Conservation (phyloP, 1,284 basidiomycete genomes). For the Ustilago tritici region DNA sequence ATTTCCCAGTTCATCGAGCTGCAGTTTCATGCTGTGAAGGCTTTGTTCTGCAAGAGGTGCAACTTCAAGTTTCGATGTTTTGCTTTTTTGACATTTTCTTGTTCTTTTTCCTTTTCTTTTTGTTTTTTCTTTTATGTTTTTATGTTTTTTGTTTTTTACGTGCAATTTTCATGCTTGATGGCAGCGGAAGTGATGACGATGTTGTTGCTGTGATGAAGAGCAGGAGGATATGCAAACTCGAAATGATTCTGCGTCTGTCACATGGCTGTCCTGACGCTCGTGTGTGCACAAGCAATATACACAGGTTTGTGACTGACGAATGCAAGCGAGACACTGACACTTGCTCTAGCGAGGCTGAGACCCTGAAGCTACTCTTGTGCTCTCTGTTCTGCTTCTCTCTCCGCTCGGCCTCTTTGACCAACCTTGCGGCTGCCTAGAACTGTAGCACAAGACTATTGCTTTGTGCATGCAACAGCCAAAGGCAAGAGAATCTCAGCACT, state of each 20-base stretch:
- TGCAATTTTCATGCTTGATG: neutral
- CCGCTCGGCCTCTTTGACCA: slow-evolving; percentile 3
- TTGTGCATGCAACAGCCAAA: neutral
- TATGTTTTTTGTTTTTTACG: neutral
- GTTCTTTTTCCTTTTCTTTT: neutral
- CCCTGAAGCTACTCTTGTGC: slow-evolving; percentile 1
- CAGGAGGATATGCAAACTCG: neutral
- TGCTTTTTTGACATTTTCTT: slow-evolving; percentile 1
- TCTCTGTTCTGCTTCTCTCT: slow-evolving; percentile 5
- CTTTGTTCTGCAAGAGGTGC: neutral
- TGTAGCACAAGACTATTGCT: too few species aligned
- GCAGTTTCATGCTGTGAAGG: neutral
- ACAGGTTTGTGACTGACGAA: neutral
- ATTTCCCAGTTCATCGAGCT: slow-evolving; percentile 6
- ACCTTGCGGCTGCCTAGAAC: neutral
- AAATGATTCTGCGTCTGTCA: slow-evolving; percentile 17
- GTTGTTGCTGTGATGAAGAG: slow-evolving; percentile 5
- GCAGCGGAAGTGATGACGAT: neutral
- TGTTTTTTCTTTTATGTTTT: neutral
- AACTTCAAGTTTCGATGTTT: slow-evolving; percentile 6
- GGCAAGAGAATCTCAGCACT: neutral
- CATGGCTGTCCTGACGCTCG: slow-evolving; percentile 10
- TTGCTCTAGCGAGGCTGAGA: slow-evolving; percentile 9
- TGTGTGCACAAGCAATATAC: neutral
- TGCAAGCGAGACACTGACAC: slow-evolving; percentile 10